Base-by-base conservation (phyloP, 768 basidiomycete genomes). In the Thelephora aurantiotincta region DNA sequence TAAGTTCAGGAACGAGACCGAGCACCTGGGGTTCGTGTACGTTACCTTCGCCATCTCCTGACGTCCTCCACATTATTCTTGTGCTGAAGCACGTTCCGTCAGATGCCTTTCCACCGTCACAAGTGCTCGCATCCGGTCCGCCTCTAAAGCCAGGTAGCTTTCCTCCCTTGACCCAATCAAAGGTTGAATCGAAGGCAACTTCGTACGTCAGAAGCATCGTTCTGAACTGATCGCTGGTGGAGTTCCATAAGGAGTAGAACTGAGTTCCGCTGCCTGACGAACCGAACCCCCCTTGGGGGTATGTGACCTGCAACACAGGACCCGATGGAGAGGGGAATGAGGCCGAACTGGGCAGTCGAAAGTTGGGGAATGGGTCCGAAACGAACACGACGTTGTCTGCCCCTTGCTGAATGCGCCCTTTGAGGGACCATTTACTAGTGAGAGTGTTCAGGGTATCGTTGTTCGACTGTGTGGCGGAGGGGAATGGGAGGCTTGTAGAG, bases 101-200 rank as follows among this genome's bases (percentile, higher is more conserved):
- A 2, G 82, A 68, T 49, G 75, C 60, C 41, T 69, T 69, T 2
- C 86, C 86, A 20, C 84, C 86, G 23, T 76, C 78, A 59, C 85
- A 87, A 2, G 79, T 80, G 13, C 68, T 65, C 2, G 73, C 64
- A 44, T 75, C 71, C 2, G 75, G 59, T 0, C 84, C 86, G 13
- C 86, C 83, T 56, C 84, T 68, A 34, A 87, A 56, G 4, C 86
- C 85, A 11, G 85, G 85, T 9, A 88, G 70, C 64, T 87, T 87
- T 18, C 81, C 83, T 20, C 81, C 73, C 75, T 79, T 78, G 23
- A 82, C 80, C 72, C 76, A 89, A 55, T 80, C 64, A 58, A 82
- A 89, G 36, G 60, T 64, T 0, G 61, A 43, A 50, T 78, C 76
- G 57, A 89, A 85, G 1, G 82, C 81, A 22, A 88, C 65, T 55